These are phyloP conservation scores for Melampsora allii-populina DNA, from an alignment of 1,284 basidiomycete genomes.

Conservation along the genomic window DNA sequence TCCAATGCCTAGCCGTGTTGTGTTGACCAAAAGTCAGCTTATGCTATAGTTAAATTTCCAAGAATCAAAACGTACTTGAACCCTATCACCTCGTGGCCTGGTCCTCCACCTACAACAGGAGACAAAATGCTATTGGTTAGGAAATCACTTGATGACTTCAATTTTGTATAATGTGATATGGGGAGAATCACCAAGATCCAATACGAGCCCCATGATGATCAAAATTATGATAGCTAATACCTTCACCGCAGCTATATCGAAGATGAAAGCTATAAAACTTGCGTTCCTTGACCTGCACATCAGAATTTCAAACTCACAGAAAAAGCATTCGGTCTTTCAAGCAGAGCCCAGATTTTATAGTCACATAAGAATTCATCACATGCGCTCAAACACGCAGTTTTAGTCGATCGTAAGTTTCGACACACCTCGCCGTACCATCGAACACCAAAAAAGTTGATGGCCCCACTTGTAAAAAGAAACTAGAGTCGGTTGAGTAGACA, in stretches of 20 bases:
- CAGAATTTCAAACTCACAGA: conserved; percentile 39
- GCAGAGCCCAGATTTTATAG: conserved; percentile 33
- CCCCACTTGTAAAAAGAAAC: conserved; percentile 19
- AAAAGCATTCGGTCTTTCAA: conserved; percentile 16
- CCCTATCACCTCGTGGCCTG: conserved; percentile 60
- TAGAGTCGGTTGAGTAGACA: conserved; percentile 8
- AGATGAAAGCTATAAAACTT: not conserved
- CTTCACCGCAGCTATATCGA: conserved; percentile 27
- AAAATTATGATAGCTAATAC: conserved; percentile 24
- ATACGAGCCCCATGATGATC: conserved; percentile 63
- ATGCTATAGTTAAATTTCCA: conserved; percentile 46
- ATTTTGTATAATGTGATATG: not conserved
- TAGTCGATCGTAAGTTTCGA: not conserved
- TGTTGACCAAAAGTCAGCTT: conserved; percentile 55
- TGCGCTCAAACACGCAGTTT: conserved; percentile 53
- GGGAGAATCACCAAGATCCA: conserved; percentile 64
- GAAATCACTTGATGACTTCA: not conserved
- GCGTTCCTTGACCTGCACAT: conserved; percentile 54
- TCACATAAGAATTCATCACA: not conserved
- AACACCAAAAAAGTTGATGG: conserved; percentile 57
- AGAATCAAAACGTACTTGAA: conserved; percentile 50
- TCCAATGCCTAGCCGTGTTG: conserved; percentile 64
- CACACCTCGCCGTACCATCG: conserved; percentile 61
- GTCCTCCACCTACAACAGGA: conserved; percentile 71
- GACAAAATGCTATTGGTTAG: conserved; percentile 53